Base-by-base conservation (phyloP, 2,329 filamentous ascomycete species). In the Aciculosporium take region DNA sequence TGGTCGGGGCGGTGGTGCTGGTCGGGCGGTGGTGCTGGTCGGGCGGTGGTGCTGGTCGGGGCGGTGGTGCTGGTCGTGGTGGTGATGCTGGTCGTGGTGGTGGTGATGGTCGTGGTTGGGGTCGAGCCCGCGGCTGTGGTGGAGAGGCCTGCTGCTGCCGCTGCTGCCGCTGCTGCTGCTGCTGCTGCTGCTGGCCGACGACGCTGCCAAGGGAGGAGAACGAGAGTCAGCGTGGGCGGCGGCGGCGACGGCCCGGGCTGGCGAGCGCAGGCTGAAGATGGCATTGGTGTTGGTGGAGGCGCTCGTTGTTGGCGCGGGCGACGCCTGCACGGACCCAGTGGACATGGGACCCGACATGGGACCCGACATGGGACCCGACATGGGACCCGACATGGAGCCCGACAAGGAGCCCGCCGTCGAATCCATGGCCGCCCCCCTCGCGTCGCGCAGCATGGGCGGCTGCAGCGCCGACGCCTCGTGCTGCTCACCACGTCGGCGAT, bases 201-300 rank as follows among this genome's bases (percentile, higher is more conserved):
- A 56, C 47, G 53, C 50, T 36, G 54, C 46, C 49, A 54, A 57
- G 47, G 53, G 51, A 51, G 53, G 51, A 40, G 54, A 48, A 40
- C 53, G 48, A 47, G 61, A 66, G 48, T 67, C 64, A 48, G 61
- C 46, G 46, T 65, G 64, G 36, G 39, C 43, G 40, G 43, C 33
- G 39, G 61, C 46, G 46, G 65, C 64, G 36, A 36, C 43, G 40
- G 43, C 33, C 36, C 36, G 35, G 43, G 67, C 65, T 47, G 68
- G 67, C 45, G 69, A 72, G 54, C 68, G 64, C 56, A 71, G 57
- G 54, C 58, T 66, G 56, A 71, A 70, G 57, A 56, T 56, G 45
- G 34, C 34, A 28, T 15, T 37, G 37, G 42, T 33, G n/a, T 18
- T 34, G 20, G 41, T 39, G n/a, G 33, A 21, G 30, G 39, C 31